These are phyloP conservation scores for Kwoniella shivajii DNA, from an alignment of 1,284 basidiomycete species.

Conservation along the genomic window DNA sequence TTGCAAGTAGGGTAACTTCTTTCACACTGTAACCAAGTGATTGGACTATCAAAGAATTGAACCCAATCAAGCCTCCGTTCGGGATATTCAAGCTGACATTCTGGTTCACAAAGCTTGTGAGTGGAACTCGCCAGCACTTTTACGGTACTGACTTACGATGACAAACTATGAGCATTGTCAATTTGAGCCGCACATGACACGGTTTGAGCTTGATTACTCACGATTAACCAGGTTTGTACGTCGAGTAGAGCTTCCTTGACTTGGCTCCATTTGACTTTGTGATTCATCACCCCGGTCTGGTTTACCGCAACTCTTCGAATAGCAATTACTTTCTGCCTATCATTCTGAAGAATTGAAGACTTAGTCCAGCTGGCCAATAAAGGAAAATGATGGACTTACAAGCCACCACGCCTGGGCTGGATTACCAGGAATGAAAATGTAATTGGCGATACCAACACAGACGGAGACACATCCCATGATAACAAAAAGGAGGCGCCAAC, in stretches of 20 bases:
- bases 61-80: not conserved
- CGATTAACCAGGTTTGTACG: slow-evolving; percentile 25
- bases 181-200: too few species aligned
- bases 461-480: slow-evolving; percentile 5
- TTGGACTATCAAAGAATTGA: slow-evolving; percentile 27
- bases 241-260: slow-evolving; percentile 19
- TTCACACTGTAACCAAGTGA: slow-evolving; percentile 16
- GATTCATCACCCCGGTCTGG: slow-evolving; percentile 1
- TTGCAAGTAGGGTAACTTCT: slow-evolving; percentile 30
- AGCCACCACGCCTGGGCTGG: slow-evolving; percentile 16
- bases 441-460: not conserved
- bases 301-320: not conserved
- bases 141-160: not conserved
- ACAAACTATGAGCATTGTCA: slow-evolving; percentile 16
- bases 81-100: slow-evolving; percentile 3
- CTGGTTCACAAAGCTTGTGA: not conserved
- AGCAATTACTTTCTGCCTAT: slow-evolving; percentile 3
- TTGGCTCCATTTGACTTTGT: slow-evolving; percentile 9
- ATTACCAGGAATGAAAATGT: not conserved
- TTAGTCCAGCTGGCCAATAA: slow-evolving; percentile 25
- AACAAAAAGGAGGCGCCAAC: slow-evolving; percentile 2
- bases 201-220: slow-evolving; percentile 8
- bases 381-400: slow-evolving; percentile 22
- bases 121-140: too few species aligned
- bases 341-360: not conserved